Conservation (phyloP, 805 yeast species). For the Danielozyma ontarioensis region DNA sequence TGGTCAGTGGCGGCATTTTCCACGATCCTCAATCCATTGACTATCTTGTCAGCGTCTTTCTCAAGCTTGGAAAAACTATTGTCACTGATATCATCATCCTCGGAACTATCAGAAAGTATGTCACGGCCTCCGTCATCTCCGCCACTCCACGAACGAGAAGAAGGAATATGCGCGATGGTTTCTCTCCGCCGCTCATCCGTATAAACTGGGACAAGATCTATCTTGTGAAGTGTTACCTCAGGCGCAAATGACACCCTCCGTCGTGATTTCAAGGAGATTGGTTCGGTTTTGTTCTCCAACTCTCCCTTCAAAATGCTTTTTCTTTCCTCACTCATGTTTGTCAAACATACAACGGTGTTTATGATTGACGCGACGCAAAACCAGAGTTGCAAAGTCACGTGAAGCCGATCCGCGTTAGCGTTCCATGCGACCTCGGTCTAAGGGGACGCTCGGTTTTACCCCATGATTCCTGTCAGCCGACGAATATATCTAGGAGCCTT, state of each 20-base stretch:
- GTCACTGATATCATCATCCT: not conserved
- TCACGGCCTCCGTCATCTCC: not conserved
- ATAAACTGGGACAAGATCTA: slow-evolving; percentile 30
- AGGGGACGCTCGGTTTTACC: not conserved
- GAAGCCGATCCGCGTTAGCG: too few species aligned
- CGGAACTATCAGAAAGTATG: not conserved
- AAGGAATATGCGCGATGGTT: slow-evolving; percentile 21
- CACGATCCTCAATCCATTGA: too few species aligned
- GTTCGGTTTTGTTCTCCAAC: not conserved
- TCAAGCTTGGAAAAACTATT: too few species aligned
- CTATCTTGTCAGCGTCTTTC: too few species aligned
- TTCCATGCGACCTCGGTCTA: not conserved
- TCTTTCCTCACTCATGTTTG: too few species aligned
- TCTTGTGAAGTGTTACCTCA: slow-evolving; percentile 61
- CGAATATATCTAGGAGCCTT: too few species aligned
- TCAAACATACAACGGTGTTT: not conserved
- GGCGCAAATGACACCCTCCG: slow-evolving; percentile 76
- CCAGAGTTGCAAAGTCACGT: too few species aligned
- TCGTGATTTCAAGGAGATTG: not conserved
- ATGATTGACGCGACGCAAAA: not conserved
- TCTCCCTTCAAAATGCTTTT: not conserved
- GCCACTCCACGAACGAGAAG: too few species aligned
- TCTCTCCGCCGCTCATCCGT: slow-evolving; percentile 14
- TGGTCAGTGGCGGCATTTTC: too few species aligned
- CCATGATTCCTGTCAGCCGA: not conserved